These are phyloP conservation scores for Erysimum cheiri DNA, from an alignment of 441 rosid genomes.

Conservation along the genomic window DNA sequence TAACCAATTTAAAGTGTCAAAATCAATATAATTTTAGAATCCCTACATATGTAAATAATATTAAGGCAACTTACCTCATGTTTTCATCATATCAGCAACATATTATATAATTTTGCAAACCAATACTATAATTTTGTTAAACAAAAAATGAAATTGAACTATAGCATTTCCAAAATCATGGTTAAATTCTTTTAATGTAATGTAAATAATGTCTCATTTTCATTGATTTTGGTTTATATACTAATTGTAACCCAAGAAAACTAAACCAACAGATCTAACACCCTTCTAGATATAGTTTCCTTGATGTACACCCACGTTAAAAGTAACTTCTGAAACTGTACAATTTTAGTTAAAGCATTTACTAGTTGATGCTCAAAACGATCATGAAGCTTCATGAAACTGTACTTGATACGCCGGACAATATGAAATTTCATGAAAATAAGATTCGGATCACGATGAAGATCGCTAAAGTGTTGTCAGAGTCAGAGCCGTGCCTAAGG, in stretches of 20 bases:
- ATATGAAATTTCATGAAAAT: neutral
- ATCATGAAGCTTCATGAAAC: neutral
- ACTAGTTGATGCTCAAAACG: neutral
- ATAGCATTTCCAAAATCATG: neutral
- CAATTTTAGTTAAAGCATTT: no score
- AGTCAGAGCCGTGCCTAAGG: no score
- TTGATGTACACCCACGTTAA: neutral
- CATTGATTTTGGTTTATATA: neutral
- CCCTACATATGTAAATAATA: neutral
- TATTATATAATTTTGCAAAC: neutral
- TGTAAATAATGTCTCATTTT: neutral
- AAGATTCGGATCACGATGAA: neutral
- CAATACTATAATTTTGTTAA: neutral
- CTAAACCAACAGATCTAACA: neutral
- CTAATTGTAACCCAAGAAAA: neutral
- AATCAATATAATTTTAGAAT: neutral
- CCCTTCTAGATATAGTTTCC: neutral
- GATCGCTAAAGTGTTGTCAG: neutral
- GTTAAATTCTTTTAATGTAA: neutral
- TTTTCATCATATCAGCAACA: neutral
- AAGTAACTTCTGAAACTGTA: neutral
- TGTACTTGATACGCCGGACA: neutral
- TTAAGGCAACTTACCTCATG: neutral
- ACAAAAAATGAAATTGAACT: neutral
- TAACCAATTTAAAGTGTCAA: neutral